These are phyloP conservation scores for Rhizodiscina lignyota DNA, from an alignment of 495 filamentous ascomycete genomes.

Conservation along the genomic window DNA sequence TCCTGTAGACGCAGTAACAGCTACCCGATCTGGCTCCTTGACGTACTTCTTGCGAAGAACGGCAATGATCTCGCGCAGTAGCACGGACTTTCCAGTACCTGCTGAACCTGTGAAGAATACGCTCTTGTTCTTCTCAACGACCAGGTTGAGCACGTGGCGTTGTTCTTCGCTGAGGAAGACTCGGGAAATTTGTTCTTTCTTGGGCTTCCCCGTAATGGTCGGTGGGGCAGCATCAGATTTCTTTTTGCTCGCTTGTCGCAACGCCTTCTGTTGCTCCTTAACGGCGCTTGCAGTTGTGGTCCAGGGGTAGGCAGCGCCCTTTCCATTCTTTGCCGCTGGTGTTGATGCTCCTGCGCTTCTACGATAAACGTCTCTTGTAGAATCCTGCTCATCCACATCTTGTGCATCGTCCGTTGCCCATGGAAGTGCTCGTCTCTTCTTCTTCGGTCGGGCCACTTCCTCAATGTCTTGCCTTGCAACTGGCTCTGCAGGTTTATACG, in stretches of 20 bases:
- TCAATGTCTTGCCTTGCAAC: too few relatives aligned
- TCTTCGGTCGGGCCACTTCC: too few relatives aligned
- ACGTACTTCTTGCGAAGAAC: conserved; percentile 58
- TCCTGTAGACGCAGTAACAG: conserved; percentile 89
- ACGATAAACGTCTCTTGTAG: too few relatives aligned
- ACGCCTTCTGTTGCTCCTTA: conserved; percentile 64
- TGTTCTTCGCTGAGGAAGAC: conserved; percentile 79
- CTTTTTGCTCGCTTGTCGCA: conserved; percentile 20
- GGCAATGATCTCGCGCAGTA: conserved; percentile 79
- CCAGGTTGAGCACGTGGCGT: conserved; percentile 60
- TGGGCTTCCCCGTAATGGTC: conserved; percentile 24
- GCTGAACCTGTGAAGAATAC: conserved; percentile 98
- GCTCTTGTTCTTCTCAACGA: conserved; percentile 59
- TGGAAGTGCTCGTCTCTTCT: conserved; percentile 37
- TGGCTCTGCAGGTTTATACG: too few relatives aligned
- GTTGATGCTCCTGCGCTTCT: too few relatives aligned
- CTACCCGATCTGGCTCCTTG: conserved; percentile 62
- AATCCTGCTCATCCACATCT: too few relatives aligned
- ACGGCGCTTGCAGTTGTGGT: conserved; percentile 66
- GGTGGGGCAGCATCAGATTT: too few relatives aligned
- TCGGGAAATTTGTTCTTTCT: conserved; percentile 17
- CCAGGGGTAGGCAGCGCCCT: too few relatives aligned
- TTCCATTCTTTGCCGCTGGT: conserved; percentile 15
- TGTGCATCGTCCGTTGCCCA: too few relatives aligned
- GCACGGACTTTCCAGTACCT: conserved; percentile 92